Base-by-base conservation (phyloP, 805 yeast genomes). In the Kuraishia molischiana region DNA sequence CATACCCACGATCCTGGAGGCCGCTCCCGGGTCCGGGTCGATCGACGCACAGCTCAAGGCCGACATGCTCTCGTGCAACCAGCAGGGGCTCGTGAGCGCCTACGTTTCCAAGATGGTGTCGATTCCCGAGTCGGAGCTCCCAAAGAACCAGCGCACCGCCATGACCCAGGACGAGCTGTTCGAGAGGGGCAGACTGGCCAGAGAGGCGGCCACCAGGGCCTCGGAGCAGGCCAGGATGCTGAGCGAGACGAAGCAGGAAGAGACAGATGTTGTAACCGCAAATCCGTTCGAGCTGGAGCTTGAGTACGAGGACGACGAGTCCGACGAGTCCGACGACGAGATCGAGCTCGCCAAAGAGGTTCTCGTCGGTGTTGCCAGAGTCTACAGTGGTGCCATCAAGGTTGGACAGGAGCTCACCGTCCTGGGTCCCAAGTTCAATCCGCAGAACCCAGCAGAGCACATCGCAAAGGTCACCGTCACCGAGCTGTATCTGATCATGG, bases 31-130 rank as follows among this genome's bases (percentile, higher is more conserved):
- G 29, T 50, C 59, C 2, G 65, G 64, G 4, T 45, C 65, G 11
- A 58, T 85, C 1, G 80, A 79, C 41, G 49, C 64, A 0, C 52
- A 43, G 0, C 61, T 85, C 32, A 62, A 65, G 34, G 49, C 63
- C 3, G 72, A 85, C 1, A 80, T 92, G 77, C 51, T 66, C 20
- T 47, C 55, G 0, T 90, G 97, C 62, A 82, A 81, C 45, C 59
- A 69, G n/a, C 49, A 63, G 1, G 84, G 89, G 1, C 78, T 85
- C 0, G 63, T 64, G 2, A 67, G 73, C 50, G 95, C 94, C 0
- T 92, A 81, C 56, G 85, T 90, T 0, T 86, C 97, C 1, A 92
- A 92, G 50, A 84, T 90, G 64, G 56, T 92, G 2, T 85, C 96
- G 0, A 70, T 92, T 17, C 95, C 95, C 1, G 80, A 77, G 39